Evolutionary conservation across 1,284 basidiomycete species (phyloP), one percentile per base, ranked within the genome.

Genomic region (Lignosus rhinocerotis): DNA sequence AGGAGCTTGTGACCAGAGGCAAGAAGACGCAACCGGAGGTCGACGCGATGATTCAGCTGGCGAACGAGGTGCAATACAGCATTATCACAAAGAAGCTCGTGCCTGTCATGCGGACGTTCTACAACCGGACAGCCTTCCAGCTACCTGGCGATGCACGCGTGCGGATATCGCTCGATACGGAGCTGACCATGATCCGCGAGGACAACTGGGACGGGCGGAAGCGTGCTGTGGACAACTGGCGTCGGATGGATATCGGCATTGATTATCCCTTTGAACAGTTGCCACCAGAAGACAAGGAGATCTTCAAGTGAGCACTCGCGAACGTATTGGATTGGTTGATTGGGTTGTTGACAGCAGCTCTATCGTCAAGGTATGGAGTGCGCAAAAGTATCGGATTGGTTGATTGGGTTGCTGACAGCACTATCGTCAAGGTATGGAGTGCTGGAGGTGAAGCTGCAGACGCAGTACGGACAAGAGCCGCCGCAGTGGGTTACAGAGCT

Each of bases 91-190:
- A 93, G 72, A 87, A 90, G 65, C 79, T 99, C 30, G 74, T 80
- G 55, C 95, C 94, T 52, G 96, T 98, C 43, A 90, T 98, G 90
- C 86, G 96, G 34, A 94, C 95, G n/a, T 99, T 98, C 78, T 99
- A 99, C 80, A 98, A 98, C 73, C 91, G 96, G 52, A 99, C 97
- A 8, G 96, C 96, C 0, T 99, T 99, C 82, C 96, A 99, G 76
- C 85, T 99, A 25, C 97, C 97, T 9, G 96, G 97, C 19, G 97
- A 99, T 71, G 96, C 97, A 30, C 88, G 94, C 47, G 96, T 99
- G 42, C 94, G 96, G 54, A 98, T 99, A 65, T 99, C 96, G 33
- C 88, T 99, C 62, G 97, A 99, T 73, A 99, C 96, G 0, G 95
- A 98, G 73, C 84, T 99, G 32, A 91, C 92, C 7, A 89, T 99